Evolutionary conservation across 2,329 filamentous ascomycete genomes (phyloP), one percentile per base, ranked within the genome.

Genomic region (Aureobasidium mangrovei): DNA sequence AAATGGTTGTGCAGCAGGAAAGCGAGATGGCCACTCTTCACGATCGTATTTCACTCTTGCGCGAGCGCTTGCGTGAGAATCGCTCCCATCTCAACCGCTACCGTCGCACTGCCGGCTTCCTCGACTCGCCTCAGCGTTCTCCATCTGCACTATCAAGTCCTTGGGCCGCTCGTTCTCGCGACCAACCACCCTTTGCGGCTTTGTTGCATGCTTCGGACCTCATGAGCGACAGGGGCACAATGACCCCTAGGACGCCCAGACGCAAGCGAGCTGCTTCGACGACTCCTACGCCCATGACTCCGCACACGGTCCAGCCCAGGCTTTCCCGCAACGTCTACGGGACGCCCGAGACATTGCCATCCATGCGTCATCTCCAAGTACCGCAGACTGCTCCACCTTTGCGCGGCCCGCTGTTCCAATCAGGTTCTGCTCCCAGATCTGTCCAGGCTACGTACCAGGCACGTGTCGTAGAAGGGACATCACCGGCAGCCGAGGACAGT

Each of bases 61-160:
- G 91, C 56, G 87, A 84, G 58, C 84, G 91, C 24, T 95, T 97
- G 59, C 82, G 86, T 40, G 88, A 95, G 67, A 95, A 95, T 65
- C 78, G 91, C 58, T 87, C 94, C 65, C 90, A 95, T 64, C 83
- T 95, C 64, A 80, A 95, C 46, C 84, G 86, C 63, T 85, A 87
- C 62, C 86, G 88, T 1, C 85, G 86, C 10, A 69, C 68, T 12
- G 62, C 64, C 12, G 62, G 68, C 27, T 83, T 86, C 57, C 73
- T 79, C 56, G 76, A 82, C 3, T 51, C 47, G 10, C 47, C 47
- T 3, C 31, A 32, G 28, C 41, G 42, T 9, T 36, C 29, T 4
- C 40, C 35, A 9, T 54, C 52, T 27, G 43, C 29, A 18, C 36
- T 33, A 26, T 59, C 62, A 63, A 63, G 66, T 42, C 61, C 71